These are phyloP conservation scores for Hirsutella rhossiliensis DNA, from an alignment of 2,329 filamentous ascomycete genomes.

Conservation along the genomic window DNA sequence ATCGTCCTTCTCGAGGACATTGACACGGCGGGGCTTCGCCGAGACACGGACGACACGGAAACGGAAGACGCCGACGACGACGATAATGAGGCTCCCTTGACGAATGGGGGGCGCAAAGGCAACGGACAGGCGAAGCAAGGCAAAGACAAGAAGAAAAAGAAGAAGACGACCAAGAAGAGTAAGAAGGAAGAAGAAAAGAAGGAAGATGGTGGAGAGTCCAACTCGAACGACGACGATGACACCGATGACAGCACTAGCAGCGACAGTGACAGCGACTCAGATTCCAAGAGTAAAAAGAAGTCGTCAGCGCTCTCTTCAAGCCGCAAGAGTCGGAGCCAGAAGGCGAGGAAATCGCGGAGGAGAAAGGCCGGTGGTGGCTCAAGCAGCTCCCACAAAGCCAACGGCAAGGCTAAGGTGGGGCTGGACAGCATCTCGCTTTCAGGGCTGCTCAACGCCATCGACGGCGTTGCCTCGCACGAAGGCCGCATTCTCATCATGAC, in stretches of 20 bases:
- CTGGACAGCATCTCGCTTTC: slow-evolving; percentile 55
- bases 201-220: slow-evolving; percentile 7
- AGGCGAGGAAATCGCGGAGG: neutral
- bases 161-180: slow-evolving; percentile 8
- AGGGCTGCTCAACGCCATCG: slow-evolving; percentile 71
- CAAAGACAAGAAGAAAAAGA: slow-evolving; percentile 15
- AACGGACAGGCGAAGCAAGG: slow-evolving; percentile 19
- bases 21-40: slow-evolving; percentile 49
- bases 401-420: slow-evolving; percentile 4
- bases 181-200: slow-evolving; percentile 1
- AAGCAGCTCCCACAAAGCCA: slow-evolving; percentile 1
- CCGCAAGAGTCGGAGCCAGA: neutral
- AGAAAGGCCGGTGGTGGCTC: neutral
- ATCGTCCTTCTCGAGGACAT: slow-evolving; percentile 60
- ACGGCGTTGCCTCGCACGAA: slow-evolving; percentile 70
- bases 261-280: slow-evolving; percentile 7
- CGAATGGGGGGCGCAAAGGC: slow-evolving; percentile 16
- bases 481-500: slow-evolving; percentile 74
- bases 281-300: slow-evolving; percentile 7
- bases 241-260: slow-evolving; percentile 13
- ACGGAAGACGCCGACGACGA: slow-evolving; percentile 6
- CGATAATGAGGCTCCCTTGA: slow-evolving; percentile 8
- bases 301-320: neutral
- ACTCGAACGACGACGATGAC: slow-evolving; percentile 3
- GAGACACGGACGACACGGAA: slow-evolving; percentile 21